Conservation (phyloP, 2,329 filamentous ascomycete species). For the Fusarium xyrophilum region DNA sequence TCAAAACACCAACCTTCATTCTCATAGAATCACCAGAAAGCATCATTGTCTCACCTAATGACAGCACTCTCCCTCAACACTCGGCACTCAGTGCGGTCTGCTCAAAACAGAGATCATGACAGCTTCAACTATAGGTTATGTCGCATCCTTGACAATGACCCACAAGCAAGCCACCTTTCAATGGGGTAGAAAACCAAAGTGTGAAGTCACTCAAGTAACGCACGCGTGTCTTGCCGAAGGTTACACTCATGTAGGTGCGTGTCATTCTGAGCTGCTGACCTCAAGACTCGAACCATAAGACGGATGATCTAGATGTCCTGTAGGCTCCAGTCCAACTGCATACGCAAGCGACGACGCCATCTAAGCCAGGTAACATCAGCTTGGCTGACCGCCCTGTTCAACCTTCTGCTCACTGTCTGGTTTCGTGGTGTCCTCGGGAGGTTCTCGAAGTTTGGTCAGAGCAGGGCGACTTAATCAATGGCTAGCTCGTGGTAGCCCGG, state of each 20-base stretch:
- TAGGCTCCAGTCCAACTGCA: conserved; percentile 19
- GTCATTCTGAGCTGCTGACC: conserved; percentile 27
- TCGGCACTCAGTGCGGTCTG: not conserved
- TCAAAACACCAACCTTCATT: conserved; percentile 2
- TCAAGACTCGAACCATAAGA: conserved; percentile 32
- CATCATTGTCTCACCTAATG: not conserved
- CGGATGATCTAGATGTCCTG: conserved; percentile 29
- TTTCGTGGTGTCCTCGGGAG: conserved; percentile 7
- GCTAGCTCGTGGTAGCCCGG: not conserved
- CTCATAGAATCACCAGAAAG: not conserved
- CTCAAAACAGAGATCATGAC: conserved; percentile 9
- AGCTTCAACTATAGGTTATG: not conserved
- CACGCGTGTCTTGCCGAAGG: conserved; percentile 17
- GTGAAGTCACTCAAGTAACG: not conserved
- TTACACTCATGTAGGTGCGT: conserved; percentile 11
- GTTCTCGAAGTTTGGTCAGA: not conserved
- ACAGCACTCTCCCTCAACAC: not conserved
- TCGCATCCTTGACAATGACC: not conserved
- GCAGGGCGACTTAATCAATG: conserved; percentile 24
- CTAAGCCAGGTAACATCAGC: conserved; percentile 25
- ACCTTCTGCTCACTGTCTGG: not conserved
- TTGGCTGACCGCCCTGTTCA: conserved; percentile 32
- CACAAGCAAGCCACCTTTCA: conserved; percentile 9
- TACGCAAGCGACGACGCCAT: conserved; percentile 28
- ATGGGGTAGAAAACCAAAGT: not conserved